Base-by-base conservation (phyloP, 2,329 filamentous ascomycete species). In the Fusarium odoratissimum region DNA sequence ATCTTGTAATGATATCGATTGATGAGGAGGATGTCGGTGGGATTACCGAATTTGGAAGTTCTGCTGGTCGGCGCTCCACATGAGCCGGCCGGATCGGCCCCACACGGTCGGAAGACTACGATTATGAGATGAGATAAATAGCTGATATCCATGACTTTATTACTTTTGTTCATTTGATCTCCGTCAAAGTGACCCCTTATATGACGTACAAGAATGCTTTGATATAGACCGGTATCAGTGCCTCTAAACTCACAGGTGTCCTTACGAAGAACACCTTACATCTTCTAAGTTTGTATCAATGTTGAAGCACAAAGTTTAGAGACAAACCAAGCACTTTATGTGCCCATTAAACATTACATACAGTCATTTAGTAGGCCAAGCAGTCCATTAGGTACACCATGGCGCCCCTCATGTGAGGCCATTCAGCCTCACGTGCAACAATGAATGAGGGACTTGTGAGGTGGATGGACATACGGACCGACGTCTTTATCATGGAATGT, bases 41-140 rank as follows among this genome's bases (percentile, higher is more conserved):
- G 13, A 25, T 61, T 54, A 6, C 49, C 7, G 13, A 25, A 40
- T 19, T 54, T 37, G 44, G 40, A 45, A 57, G 16, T 46, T 55
- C 17, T 28, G 46, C 25, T 33, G 19, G 57, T 28, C 13, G 58
- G 60, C 17, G 14, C 17, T 42, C 40, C 49, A 38, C 31, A 10
- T 51, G 45, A 19, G 8, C 44, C 37, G 33, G 38, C 35, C 51
- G 30, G 16, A 6, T 16, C 60, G 52, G 64, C 60, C 51, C 64
- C 52, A 59, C 35, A 11, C 14, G 33, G 40, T 38, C 40, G 45
- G 51, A 31, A 52, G 28, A 21, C 2, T 51, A 69, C 23, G 46
- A 64, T 42, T 52, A 48, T 57, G 25, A 33, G 10, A 72, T 14
- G 60, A 51, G 10, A 68, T 8, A 56, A 42, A 69, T 66, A 73